Conservation (phyloP, 2,329 filamentous ascomycete species). For the Elsinoe australis region DNA sequence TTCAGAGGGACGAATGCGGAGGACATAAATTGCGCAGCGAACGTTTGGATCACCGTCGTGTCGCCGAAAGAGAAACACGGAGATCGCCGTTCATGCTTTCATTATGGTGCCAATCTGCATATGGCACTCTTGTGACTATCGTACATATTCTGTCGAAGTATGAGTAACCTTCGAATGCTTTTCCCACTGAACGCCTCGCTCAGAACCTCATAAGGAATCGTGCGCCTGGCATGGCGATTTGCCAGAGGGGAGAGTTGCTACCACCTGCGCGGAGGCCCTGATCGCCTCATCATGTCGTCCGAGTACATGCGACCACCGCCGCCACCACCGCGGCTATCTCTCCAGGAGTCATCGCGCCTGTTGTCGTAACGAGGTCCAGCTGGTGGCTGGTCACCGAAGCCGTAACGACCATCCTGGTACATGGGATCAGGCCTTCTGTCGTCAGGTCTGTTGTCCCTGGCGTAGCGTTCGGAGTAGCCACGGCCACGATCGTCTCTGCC, state of each 20-base stretch:
- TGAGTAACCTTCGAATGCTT: conserved; percentile 2
- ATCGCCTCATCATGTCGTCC: conserved; percentile 23
- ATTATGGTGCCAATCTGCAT: neutral
- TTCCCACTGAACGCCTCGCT: neutral
- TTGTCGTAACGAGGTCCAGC: conserved; percentile 19
- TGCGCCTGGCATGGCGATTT: too few relatives aligned
- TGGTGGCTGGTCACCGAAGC: conserved; percentile 30
- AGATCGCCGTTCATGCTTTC: neutral
- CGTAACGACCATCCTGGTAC: conserved; percentile 39
- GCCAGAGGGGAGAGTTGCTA: too few relatives aligned
- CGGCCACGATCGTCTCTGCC: conserved; percentile 23
- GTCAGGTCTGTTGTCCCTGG: conserved; percentile 23
- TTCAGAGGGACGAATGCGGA: too few relatives aligned
- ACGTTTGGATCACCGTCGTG: too few relatives aligned
- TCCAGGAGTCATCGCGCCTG: conserved; percentile 21
- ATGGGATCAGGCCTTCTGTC: conserved; percentile 25
- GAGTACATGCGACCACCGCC: conserved; percentile 28
- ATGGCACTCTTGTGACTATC: neutral
- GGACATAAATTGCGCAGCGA: too few relatives aligned
- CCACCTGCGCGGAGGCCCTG: conserved; percentile 22
- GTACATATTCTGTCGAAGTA: neutral
- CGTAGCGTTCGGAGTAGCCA: conserved; percentile 23
- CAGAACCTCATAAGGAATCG: neutral
- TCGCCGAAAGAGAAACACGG: too few relatives aligned
- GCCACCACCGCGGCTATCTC: conserved; percentile 21